Evolutionary conservation across 768 basidiomycete genomes (phyloP).

Genomic region (Erythrobasidium yunnanense): DNA sequence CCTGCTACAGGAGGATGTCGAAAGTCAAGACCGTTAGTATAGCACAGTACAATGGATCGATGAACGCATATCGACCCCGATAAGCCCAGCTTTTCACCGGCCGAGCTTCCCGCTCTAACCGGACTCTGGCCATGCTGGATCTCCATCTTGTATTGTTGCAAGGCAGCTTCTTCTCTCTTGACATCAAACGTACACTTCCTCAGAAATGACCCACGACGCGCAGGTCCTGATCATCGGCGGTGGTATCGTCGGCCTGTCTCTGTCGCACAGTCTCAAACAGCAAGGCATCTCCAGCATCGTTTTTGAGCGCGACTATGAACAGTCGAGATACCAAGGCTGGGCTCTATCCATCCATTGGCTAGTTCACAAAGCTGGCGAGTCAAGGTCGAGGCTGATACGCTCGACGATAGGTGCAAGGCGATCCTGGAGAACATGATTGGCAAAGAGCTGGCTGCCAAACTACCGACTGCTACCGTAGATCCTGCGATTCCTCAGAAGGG

Average conservation of each 20-base stretch:
- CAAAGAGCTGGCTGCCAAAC: background rate
- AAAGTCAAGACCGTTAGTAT: no score
- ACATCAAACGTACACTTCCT: no score
- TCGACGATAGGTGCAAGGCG: background rate
- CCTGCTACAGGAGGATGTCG: no score
- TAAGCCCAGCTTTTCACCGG: no score
- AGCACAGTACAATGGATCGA: no score
- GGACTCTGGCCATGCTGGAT: no score
- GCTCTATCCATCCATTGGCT: constrained; percentile 13
- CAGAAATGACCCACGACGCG: no score
- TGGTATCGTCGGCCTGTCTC: constrained; percentile 20
- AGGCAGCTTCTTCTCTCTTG: no score
- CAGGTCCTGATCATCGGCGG: constrained; percentile 19
- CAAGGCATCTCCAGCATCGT: constrained; percentile 14
- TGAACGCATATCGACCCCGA: no score
- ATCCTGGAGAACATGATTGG: constrained; percentile 22
- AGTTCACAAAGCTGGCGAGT: background rate
- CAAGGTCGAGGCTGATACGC: no score
- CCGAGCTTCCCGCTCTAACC: no score
- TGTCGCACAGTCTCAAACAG: constrained; percentile 9
- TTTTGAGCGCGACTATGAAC: constrained; percentile 6
- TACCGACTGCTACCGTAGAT: background rate
- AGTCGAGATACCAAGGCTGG: constrained; percentile 14
- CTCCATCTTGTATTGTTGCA: no score
- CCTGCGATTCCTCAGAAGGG: background rate